phyloP scores from a whole-genome alignment of 2,329 filamentous ascomycete species.

The Diaporthe australafricana region DNA sequence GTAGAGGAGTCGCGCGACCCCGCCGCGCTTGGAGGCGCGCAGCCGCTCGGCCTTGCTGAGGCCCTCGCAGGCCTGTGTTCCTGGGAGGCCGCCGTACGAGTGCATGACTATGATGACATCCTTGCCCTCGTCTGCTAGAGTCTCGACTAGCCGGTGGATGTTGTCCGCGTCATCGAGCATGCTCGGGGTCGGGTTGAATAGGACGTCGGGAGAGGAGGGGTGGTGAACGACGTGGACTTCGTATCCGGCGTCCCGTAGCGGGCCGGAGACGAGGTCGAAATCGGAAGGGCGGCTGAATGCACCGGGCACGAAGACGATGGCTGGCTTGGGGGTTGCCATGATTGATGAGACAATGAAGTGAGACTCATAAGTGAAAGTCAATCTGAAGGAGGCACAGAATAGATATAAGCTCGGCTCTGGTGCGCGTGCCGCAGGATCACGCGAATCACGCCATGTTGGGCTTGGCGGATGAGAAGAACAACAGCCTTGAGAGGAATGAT shows the following conservation, averaged over 20 bases:
- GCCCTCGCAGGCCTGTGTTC: slow-evolving; percentile 8
- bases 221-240: background rate
- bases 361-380: background rate
- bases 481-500: background rate
- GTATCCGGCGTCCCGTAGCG: background rate
- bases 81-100: background rate
- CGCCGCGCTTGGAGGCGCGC: background rate
- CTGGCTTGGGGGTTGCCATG: background rate
- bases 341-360: background rate
- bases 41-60: background rate
- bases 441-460: background rate
- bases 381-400: background rate
- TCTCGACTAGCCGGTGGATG: background rate
- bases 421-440: background rate
- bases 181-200: background rate
- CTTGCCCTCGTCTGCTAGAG: background rate
- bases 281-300: slow-evolving; percentile 17
- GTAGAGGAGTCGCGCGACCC: background rate
- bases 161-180: background rate
- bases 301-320: background rate
- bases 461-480: background rate
- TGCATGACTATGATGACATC: background rate
- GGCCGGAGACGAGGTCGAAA: background rate
- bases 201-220: background rate
- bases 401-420: background rate